A percentile compares a stretch with the other conserved stretches of the same genome.
phyloP scores from a whole-genome alignment of 2,329 filamentous ascomycete species.

The Claviceps sp. region DNA sequence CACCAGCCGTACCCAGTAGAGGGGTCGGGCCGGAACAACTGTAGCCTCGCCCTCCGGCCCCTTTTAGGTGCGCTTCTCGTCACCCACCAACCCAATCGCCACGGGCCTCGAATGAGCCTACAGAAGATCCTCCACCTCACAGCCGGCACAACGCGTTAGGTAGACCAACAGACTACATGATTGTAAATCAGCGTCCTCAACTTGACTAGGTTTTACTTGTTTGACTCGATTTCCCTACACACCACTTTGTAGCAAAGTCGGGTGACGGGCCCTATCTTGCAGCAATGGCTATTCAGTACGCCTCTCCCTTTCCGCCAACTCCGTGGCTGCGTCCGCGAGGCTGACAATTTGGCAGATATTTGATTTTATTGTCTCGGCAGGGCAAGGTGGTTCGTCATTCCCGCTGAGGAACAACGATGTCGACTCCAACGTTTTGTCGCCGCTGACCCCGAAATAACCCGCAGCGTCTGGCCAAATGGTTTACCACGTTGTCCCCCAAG shows the following conservation, averaged over 20 bases:
- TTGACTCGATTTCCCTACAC: neutral
- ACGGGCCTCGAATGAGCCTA: neutral
- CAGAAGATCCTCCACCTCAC: slow-evolving; percentile 2
- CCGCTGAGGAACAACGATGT: slow-evolving; percentile 3
- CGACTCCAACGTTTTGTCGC: neutral
- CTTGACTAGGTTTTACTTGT: neutral
- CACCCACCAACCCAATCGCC: neutral
- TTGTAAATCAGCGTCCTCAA: neutral
- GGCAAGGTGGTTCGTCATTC: slow-evolving; percentile 85
- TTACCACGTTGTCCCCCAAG: slow-evolving; percentile 90
- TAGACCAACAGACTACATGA: neutral
- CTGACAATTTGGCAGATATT: slow-evolving; percentile 50
- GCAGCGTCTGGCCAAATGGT: slow-evolving; percentile 97
- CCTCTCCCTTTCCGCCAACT: slow-evolving; percentile 4
- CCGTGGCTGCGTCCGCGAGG: neutral
- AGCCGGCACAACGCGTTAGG: neutral
- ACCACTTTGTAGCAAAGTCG: slow-evolving; percentile 6
- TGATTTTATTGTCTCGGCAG: slow-evolving; percentile 94
- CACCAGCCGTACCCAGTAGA: too few species aligned
- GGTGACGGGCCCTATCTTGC: slow-evolving; percentile 10
- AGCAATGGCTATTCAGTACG: slow-evolving; percentile 33
- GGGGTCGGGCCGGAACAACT: too few species aligned
- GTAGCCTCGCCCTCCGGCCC: neutral
- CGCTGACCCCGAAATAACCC: slow-evolving; percentile 6
- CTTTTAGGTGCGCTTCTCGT: neutral